Evolutionary conservation across 352 stramenopile genomes (phyloP).

Genomic region (Globisporangium nunn): DNA sequence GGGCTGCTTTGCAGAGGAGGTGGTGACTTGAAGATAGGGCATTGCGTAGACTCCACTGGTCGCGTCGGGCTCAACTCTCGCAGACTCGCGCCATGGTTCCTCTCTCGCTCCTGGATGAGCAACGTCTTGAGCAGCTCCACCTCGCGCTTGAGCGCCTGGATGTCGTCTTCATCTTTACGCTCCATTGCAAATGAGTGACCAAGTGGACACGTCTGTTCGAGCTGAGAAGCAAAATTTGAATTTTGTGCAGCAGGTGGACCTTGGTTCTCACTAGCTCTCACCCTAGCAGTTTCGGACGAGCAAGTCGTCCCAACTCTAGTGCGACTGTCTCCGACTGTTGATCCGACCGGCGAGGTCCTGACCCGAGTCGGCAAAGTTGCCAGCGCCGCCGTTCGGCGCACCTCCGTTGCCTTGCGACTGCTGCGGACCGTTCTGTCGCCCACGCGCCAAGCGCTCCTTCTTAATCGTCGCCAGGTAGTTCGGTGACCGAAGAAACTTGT

Average conservation of each 20-base stretch:
- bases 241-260: too few species aligned
- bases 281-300: too few species aligned
- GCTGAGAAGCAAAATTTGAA: too few species aligned
- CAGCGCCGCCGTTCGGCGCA: neutral
- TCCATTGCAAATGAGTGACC: too few species aligned
- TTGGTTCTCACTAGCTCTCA: too few species aligned
- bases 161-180: constrained; percentile 20
- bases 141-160: constrained; percentile 44
- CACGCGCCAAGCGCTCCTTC: constrained; percentile 39
- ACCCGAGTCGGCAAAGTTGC: constrained; percentile 16
- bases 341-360: constrained; percentile 23
- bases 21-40: neutral
- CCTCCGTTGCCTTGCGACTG: neutral
- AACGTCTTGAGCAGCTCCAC: constrained; percentile 39
- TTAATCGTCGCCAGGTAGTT: constrained; percentile 84
- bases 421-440: neutral
- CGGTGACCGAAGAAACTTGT: constrained; percentile 83
- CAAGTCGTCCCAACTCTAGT: constrained; percentile 14
- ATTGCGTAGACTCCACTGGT: constrained; percentile 8
- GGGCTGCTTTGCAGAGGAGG: neutral
- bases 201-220: too few species aligned
- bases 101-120: constrained; percentile 38
- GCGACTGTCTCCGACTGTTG: constrained; percentile 53
- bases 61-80: constrained; percentile 6
- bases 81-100: neutral